phyloP scores from a whole-genome alignment of 371 early-diverging fungal species.

The Apophysomyces sp. region DNA sequence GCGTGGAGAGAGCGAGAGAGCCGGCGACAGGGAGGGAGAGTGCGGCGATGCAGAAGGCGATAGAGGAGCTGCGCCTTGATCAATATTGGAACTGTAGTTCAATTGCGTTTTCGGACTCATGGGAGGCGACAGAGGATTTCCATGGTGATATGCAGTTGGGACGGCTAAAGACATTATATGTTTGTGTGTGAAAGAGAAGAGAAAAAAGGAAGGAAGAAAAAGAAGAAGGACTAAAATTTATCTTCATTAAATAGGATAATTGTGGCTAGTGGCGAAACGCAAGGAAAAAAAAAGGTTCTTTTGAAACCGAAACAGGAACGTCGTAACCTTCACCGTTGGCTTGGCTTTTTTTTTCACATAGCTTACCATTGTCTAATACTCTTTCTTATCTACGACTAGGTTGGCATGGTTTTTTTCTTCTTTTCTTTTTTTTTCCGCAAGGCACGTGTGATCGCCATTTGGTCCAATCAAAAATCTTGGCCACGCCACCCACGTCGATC shows the following conservation, averaged over 20 bases:
- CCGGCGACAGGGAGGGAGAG: neutral
- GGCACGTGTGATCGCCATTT: neutral
- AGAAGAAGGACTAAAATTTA: neutral
- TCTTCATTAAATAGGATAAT: neutral
- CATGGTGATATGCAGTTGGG: neutral
- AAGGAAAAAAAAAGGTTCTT: neutral
- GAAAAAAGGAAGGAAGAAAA: neutral
- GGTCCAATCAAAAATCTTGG: neutral
- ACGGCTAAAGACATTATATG: neutral
- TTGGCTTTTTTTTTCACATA: neutral
- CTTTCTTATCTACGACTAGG: no score
- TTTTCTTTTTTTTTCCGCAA: neutral
- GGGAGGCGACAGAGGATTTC: neutral
- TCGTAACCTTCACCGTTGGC: neutral
- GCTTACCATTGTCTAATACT: no score
- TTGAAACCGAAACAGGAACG: neutral
- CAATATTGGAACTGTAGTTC: neutral
- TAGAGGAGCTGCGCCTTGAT: neutral
- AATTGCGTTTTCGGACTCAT: neutral
- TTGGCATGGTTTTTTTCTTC: neutral
- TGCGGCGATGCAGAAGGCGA: neutral
- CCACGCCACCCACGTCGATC: neutral
- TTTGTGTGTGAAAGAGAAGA: neutral
- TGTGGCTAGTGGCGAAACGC: slow-evolving; percentile 1
- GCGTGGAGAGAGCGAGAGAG: neutral